Base-by-base conservation (phyloP, 2,329 filamentous ascomycete species). In the Rhinocladiella mackenziei region DNA sequence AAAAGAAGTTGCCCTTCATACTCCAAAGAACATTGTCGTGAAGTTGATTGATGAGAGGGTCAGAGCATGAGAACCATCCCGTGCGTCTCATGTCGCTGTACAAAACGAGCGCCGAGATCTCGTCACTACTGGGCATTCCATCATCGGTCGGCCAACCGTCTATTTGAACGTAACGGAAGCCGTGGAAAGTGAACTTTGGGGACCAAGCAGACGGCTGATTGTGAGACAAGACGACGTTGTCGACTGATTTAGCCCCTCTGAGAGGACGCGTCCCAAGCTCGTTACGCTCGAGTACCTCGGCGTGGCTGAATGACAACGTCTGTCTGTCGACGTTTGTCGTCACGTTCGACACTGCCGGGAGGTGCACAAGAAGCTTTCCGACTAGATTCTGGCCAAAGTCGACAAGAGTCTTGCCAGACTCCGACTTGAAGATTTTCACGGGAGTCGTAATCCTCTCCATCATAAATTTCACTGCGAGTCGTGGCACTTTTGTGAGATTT, bases 301-400 rank as follows among this genome's bases (percentile, higher is more conserved):
- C 71, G 54, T 80, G 76, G 0, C 58, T 59, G 10, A 81, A 61
- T 57, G 25, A 74, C 54, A 64, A 14, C 28, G 14, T 28, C 6
- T 52, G 19, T 58, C 54, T n/a, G n/a, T n/a, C n/a, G n/a, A n/a
- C n/a, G n/a, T n/a, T n/a, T n/a, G n/a, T n/a, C n/a, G n/a, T n/a
- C n/a, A n/a, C n/a, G n/a, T n/a, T n/a, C n/a, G n/a, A n/a, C n/a
- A n/a, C 57, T 1, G 50, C 7, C 5, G 29, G 18, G 22, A 30
- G 43, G n/a, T 25, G 43, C 8, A 78, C 52, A 0, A 61, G 60
- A 1, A 78, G 43, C 51, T 66, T 67, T 1, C 77, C 77, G 1
- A 78, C 76, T 0, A 80, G 60, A 51, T 80, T 79, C 54, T 80
- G 76, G 1, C 76, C 76, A 56, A 80, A 79, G 50, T 80, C 75